phyloP scores from a whole-genome alignment of 139 green algal species.

The Closterium sp. region DNA sequence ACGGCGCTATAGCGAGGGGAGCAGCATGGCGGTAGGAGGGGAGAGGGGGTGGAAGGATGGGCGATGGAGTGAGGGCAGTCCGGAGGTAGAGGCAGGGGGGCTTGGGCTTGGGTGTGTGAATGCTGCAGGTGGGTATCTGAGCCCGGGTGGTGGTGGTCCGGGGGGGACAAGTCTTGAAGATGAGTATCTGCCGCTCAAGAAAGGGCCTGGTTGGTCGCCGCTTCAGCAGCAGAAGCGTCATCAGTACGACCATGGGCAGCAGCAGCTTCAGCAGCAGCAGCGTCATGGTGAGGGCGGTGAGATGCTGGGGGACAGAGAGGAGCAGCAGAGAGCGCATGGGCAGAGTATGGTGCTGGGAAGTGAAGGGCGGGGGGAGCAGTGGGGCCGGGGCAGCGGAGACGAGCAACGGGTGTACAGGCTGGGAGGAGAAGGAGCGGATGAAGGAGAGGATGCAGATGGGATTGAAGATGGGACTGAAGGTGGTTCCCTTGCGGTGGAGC shows the following conservation, averaged over 20 bases:
- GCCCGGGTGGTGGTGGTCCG: no score
- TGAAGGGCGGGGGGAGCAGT: not conserved
- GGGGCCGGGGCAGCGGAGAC: not conserved
- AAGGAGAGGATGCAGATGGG: no score
- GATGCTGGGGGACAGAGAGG: not conserved
- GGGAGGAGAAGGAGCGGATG: no score
- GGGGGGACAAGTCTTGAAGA: not conserved
- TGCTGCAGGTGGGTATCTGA: no score
- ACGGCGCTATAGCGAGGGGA: not conserved
- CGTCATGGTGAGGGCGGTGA: not conserved
- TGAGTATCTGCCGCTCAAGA: not conserved
- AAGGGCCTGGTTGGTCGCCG: not conserved
- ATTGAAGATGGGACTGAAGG: no score
- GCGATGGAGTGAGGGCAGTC: not conserved
- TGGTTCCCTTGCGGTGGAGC: no score
- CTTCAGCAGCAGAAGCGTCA: not conserved
- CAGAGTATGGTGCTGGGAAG: not conserved
- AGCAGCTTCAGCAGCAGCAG: not conserved
- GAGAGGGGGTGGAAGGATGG: not conserved
- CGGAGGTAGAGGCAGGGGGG: not conserved
- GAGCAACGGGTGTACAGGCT: not conserved
- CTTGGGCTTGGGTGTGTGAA: no score
- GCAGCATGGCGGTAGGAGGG: no score
- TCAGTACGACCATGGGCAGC: not conserved
- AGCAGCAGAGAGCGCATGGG: not conserved